Conservation (phyloP, 1,139 yeast genomes). For the Hyphopichia burtonii region DNA sequence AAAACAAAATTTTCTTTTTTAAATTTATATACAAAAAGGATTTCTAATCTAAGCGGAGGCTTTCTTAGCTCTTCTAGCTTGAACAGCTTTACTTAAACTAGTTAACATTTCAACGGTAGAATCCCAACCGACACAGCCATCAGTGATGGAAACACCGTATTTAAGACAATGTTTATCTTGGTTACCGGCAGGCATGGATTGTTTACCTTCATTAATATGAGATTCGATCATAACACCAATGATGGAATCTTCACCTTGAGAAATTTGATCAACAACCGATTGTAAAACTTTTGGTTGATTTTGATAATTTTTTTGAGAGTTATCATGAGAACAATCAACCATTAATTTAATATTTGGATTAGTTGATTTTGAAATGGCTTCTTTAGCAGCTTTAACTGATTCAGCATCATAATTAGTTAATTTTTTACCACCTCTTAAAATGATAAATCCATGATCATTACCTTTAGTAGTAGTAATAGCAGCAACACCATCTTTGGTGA, state of each 20-base stretch:
- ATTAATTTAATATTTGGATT: constrained; percentile 54
- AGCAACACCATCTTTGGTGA: constrained; percentile 91
- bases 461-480: constrained; percentile 97
- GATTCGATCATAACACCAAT: constrained; percentile 97
- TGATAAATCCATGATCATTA: constrained; percentile 85
- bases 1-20: background rate
- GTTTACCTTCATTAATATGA: constrained; percentile 89
- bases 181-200: constrained; percentile 62
- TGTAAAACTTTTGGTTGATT: constrained; percentile 89
- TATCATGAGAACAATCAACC: constrained; percentile 98
- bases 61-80: constrained; percentile 60
- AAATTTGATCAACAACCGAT: constrained; percentile 77
- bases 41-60: background rate
- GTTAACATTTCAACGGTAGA: constrained; percentile 78
- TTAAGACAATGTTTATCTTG: constrained; percentile 70
- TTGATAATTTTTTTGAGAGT: constrained; percentile 88
- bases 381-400: constrained; percentile 67
- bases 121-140: constrained; percentile 94
- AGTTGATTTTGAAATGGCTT: constrained; percentile 39
- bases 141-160: constrained; percentile 96
- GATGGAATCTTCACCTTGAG: constrained; percentile 73
- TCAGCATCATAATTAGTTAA: constrained; percentile 87
- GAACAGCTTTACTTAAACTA: constrained; percentile 78
- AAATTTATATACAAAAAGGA: background rate
- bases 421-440: constrained; percentile 91